Base-by-base conservation (phyloP, 2,329 filamentous ascomycete genomes). In the Talaromyces sp. region DNA sequence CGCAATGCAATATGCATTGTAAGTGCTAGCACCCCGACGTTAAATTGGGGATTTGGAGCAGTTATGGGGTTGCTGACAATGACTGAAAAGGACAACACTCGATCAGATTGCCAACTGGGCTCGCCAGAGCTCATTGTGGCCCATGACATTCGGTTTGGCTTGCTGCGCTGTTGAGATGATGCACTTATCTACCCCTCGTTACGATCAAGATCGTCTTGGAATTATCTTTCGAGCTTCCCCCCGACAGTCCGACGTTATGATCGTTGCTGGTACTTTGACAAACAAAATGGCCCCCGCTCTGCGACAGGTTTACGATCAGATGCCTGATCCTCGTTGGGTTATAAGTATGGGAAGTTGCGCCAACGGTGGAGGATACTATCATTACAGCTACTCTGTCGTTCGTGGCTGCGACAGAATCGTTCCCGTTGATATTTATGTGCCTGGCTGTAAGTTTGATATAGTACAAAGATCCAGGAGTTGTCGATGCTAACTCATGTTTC, bases 91-190 rank as follows among this genome's bases (percentile, higher is more conserved):
- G 69, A 80, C 78, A 11, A 80, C 78, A 0, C 77, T 80, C 75
- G 92, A 96, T 77, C 86, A 90, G 76, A 86, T 96, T 72, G 83
- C 91, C 79, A 96, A 95, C 82, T 96, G 92, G 92, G 91, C 89
- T 63, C 90, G 92, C 60, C 92, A 96, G 80, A 89, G 89, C 69
- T 96, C 92, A 22, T 83, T 96, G 67, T 96, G 92, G 92, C 92
- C 92, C 72, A 92, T 96, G 90, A 95, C 91, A 56, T 96, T 96
- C 79, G 92, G 91, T 69, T 89, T 96, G 67, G 92, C 92, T 73
- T 96, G 92, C 85, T 96, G 92, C 81, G 92, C 91, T 80, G 83
- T 96, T 75, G 92, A 96, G 78, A 96, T 96, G 92, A 96, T 96
- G 92, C 92, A 96, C 79, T 84, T 94, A 56, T 96, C 92, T 51